Conservation (phyloP, 768 basidiomycete genomes). For the Rhodotorula babjevae region DNA sequence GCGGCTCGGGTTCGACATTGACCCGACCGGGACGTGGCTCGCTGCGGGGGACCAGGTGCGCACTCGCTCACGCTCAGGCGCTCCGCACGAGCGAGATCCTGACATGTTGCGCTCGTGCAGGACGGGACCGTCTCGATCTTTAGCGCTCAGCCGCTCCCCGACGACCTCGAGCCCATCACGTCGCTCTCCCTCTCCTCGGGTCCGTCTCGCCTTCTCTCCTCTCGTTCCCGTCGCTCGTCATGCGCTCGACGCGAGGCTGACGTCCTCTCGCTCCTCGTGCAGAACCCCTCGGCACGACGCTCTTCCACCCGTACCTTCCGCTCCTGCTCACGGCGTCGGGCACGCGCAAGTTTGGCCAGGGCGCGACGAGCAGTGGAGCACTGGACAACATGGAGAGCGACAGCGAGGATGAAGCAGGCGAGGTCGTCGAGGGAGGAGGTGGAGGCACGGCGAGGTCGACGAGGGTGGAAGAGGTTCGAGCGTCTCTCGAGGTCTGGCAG, state of each 20-base stretch:
- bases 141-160: slow-evolving; percentile 1
- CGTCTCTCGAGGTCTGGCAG: background rate
- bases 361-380: background rate
- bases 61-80: no score
- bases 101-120: background rate
- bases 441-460: no score
- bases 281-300: slow-evolving; percentile 6
- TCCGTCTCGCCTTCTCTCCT: background rate
- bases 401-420: background rate
- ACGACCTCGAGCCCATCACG: slow-evolving; percentile 13
- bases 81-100: no score
- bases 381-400: background rate
- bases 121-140: slow-evolving; percentile 14
- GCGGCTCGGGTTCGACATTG: slow-evolving; percentile 59
- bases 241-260: background rate
- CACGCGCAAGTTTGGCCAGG: background rate
- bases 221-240: background rate
- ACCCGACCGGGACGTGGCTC: slow-evolving; percentile 30
- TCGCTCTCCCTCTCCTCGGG: background rate
- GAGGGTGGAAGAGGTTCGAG: background rate
- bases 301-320: slow-evolving; percentile 13
- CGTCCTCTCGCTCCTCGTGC: background rate
- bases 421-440: no score
- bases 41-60: slow-evolving; percentile 28
- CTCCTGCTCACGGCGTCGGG: slow-evolving; percentile 5